A percentile compares a stretch with the other conserved stretches of the same genome.
phyloP scores from a whole-genome alignment of 805 yeast species.

The Danielia reshetovae region DNA sequence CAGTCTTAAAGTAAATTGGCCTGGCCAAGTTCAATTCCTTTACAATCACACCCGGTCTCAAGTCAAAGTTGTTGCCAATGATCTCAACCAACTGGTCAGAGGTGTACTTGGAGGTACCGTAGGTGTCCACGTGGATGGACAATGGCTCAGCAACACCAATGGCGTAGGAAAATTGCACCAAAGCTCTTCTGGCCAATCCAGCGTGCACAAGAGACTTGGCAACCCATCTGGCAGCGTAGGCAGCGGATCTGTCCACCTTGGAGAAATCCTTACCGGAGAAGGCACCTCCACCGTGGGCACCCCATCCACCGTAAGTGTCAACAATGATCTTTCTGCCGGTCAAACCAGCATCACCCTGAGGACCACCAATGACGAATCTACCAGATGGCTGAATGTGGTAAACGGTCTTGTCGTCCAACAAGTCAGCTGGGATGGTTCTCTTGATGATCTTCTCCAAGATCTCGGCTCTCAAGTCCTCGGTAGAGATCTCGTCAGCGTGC shows the following conservation, averaged over 20 bases:
- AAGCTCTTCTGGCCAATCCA: slow-evolving; percentile 92
- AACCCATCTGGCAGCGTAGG: slow-evolving; percentile 99
- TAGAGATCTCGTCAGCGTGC: slow-evolving; percentile 93
- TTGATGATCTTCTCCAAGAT: slow-evolving; percentile 76
- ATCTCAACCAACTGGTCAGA: slow-evolving; percentile 88
- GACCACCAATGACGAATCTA: slow-evolving; percentile 99
- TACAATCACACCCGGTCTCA: slow-evolving; percentile 99
- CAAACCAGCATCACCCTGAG: slow-evolving; percentile 99
- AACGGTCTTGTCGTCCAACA: slow-evolving; percentile 90
- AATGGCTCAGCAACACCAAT: slow-evolving; percentile 99
- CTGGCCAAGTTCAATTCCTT: slow-evolving; percentile 95
- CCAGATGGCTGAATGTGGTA: slow-evolving; percentile 99
- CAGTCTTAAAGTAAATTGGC: slow-evolving; percentile 99
- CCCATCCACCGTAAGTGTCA: slow-evolving; percentile 99
- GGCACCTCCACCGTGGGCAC: slow-evolving; percentile 99
- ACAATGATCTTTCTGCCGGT: slow-evolving; percentile 99
- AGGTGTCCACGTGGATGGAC: slow-evolving; percentile 94
- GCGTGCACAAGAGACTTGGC: slow-evolving; percentile 97
- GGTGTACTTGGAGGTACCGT: slow-evolving; percentile 92
- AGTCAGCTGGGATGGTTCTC: slow-evolving; percentile 86
- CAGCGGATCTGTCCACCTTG: slow-evolving; percentile 99
- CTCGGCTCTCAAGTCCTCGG: slow-evolving; percentile 84
- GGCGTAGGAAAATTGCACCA: slow-evolving; percentile 98
- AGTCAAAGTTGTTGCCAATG: slow-evolving; percentile 91
- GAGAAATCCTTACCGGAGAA: slow-evolving; percentile 99